Base-by-base conservation (phyloP, 345 rosid species). In the Melaleuca quinquenervia region DNA sequence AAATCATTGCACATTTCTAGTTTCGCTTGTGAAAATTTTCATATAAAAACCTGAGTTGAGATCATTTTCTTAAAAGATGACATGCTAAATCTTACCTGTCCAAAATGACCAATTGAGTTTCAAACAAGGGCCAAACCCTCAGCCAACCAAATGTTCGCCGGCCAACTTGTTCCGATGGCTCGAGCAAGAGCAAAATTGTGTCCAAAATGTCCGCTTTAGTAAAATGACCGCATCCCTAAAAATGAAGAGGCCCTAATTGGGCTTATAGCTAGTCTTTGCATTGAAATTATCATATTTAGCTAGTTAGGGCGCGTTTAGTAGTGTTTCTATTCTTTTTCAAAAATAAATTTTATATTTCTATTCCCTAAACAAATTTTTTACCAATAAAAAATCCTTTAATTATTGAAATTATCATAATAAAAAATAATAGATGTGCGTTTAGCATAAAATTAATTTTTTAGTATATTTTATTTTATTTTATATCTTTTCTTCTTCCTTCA, bases 171-270 rank as follows among this genome's bases (percentile, higher is more conserved):
- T 53, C 15, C 5, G 1, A 36, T 62, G 20, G 6, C 0, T 62
- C 15, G 8, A 62, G 36, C 36, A 62, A 1, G 21, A 21, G 11
- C 75, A 62, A 62, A 62, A 15, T 52, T 52, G 18, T 29, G 75
- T 1, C 70, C 24, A 18, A 1, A 53, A 62, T 14, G 29, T 62
- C 3, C 0, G 6, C 8, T 29, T 27, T 0, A 6, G 24, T 14
- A 58, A 58, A 14, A 58, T n/a, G 70, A 58, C 70, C 70, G n/a
- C n/a, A 58, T n/a, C 32, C 70, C 36, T 58, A n/a, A 58, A n/a
- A 58, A 5, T n/a, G n/a, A 52, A 15, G n/a, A 58, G n/a, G 22
- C 78, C 21, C 24, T 9, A 32, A 70, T 32, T 70, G 48, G 8
- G 45, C 45, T 70, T 70, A 41, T 41, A 4, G 26, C 78, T 36